Conservation (phyloP, 257 asterid species). For the Jacaranda mimosifolia region DNA sequence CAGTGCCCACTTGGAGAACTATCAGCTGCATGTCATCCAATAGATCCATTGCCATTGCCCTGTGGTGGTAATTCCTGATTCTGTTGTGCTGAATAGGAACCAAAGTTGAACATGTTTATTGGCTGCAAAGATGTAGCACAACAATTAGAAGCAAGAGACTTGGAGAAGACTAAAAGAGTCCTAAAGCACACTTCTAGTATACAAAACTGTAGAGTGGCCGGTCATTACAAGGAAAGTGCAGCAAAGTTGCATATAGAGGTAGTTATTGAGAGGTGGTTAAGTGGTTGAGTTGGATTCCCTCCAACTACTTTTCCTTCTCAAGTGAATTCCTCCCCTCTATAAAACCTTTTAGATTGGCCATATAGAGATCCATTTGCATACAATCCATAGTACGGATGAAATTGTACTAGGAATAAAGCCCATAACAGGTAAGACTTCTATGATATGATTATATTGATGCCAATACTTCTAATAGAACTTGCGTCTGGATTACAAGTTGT, state of each 20-base stretch:
- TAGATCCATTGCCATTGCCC: slow-evolving; percentile 47
- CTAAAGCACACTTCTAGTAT: no score
- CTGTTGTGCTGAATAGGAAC: slow-evolving; percentile 56
- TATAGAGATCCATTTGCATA: no score
- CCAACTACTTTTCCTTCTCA: no score
- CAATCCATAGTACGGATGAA: no score
- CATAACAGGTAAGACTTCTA: background rate
- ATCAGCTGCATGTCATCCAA: slow-evolving; percentile 37
- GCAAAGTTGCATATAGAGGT: no score
- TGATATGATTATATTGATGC: background rate
- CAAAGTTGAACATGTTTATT: slow-evolving; percentile 58
- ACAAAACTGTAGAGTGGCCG: no score
- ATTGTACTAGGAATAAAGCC: background rate
- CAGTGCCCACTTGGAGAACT: background rate
- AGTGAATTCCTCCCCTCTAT: no score
- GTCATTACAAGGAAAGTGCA: no score
- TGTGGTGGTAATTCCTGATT: slow-evolving; percentile 46
- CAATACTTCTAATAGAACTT: background rate
- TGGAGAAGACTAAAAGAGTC: background rate
- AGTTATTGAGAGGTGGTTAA: no score
- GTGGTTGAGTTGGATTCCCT: no score
- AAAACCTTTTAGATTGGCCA: no score
- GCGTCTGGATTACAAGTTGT: background rate
- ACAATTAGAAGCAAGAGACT: background rate
- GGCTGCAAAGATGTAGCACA: slow-evolving; percentile 48